These are phyloP conservation scores for Paramecium caudatum DNA, from an alignment of 73 alveolate genomes.

Conservation along the genomic window DNA sequence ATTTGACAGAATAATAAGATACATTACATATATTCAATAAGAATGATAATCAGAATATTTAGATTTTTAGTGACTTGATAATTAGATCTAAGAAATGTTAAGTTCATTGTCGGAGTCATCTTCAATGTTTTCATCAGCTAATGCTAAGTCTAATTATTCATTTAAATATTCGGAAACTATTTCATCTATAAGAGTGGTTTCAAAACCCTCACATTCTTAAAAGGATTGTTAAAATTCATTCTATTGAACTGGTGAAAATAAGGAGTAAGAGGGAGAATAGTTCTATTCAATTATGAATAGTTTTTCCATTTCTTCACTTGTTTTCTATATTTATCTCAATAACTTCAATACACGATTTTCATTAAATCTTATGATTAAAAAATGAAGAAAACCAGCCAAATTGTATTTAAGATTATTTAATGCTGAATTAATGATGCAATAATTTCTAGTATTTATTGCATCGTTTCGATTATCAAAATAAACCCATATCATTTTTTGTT, in stretches of 20 bases:
- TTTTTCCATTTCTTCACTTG: slow-evolving; percentile 33
- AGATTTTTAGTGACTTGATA: slow-evolving; percentile 4
- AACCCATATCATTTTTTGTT: slow-evolving; percentile 12
- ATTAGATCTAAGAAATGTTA: background rate
- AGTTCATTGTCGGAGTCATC: background rate
- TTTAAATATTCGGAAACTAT: background rate
- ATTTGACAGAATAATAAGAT: background rate
- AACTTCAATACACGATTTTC: background rate
- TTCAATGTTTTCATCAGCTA: slow-evolving; percentile 1
- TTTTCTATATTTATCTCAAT: background rate
- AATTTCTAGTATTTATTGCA: slow-evolving; percentile 7
- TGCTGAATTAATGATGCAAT: background rate
- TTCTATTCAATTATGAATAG: background rate
- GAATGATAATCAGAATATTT: background rate
- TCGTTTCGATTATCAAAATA: background rate
- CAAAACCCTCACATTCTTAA: background rate
- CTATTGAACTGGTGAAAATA: background rate
- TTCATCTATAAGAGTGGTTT: background rate
- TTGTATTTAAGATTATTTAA: background rate
- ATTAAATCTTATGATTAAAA: background rate
- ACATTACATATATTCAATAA: no score
- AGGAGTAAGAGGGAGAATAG: background rate
- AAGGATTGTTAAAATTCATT: background rate
- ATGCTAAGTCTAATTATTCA: background rate
- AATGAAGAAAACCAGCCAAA: background rate